A percentile compares a stretch with the other conserved stretches of the same genome.
Evolutionary conservation across 345 rosid species (phyloP).

Genomic region (Citrus trifoliata): DNA sequence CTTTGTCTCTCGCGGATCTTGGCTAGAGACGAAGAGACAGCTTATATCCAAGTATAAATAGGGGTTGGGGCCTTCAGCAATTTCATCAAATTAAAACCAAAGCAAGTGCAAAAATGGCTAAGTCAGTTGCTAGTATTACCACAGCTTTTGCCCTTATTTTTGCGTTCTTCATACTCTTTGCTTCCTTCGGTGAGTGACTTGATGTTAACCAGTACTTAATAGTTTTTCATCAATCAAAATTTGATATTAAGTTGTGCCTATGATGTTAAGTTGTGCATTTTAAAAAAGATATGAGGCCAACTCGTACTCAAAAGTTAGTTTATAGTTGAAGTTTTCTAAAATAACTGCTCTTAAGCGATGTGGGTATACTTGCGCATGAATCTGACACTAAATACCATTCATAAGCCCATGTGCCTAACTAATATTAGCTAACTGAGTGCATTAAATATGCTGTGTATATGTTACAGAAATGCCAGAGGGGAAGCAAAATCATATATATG

Average conservation of each 20-base stretch:
- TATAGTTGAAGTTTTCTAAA: too few species aligned
- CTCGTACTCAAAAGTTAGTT: too few species aligned
- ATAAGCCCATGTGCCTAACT: too few species aligned
- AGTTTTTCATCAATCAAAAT: not conserved
- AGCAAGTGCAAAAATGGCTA: not conserved
- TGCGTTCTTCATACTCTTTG: not conserved
- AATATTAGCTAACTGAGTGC: not conserved
- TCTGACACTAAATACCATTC: too few species aligned
- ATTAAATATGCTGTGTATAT: not conserved
- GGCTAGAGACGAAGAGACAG: not conserved
- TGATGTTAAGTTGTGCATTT: too few species aligned
- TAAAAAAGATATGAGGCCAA: fast-evolving
- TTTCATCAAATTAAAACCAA: not conserved
- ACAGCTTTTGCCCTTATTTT: not conserved
- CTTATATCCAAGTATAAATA: not conserved
- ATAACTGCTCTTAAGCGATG: too few species aligned
- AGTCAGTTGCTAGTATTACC: not conserved
- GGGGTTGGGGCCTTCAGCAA: not conserved
- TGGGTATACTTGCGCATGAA: too few species aligned
- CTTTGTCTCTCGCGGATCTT: not conserved
- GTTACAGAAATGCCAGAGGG: not conserved
- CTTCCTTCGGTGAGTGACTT: not conserved
- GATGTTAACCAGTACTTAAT: not conserved
- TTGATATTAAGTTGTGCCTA: too few species aligned
- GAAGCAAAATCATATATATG: not conserved